Evolutionary conservation across 306 rosid species (phyloP).

Genomic region (Boehmeria nivea): DNA sequence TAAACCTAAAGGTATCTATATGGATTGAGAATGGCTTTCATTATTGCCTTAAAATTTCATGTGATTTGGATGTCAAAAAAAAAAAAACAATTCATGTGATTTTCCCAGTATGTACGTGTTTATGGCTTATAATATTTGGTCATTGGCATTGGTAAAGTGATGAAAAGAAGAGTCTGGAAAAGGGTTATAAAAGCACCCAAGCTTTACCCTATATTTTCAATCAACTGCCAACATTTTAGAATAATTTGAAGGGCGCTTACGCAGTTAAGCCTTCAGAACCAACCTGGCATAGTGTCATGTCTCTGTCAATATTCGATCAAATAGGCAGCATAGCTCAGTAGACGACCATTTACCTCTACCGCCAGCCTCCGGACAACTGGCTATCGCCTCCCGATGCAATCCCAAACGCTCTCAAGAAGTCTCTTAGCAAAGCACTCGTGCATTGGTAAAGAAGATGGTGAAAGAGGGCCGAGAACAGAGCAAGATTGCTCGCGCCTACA

Average conservation of each 20-base stretch:
- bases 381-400: constrained; percentile 2
- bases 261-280: background rate
- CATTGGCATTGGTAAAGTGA: too few species aligned
- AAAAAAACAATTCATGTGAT: too few species aligned
- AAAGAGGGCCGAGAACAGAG: background rate
- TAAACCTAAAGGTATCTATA: too few species aligned
- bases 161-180: too few species aligned
- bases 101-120: too few species aligned
- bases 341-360: constrained; percentile 34
- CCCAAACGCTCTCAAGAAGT: constrained; percentile 26
- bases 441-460: constrained; percentile 17
- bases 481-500: background rate
- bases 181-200: too few species aligned
- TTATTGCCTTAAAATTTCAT: too few species aligned
- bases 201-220: too few species aligned
- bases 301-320: constrained; percentile 9
- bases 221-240: too few species aligned
- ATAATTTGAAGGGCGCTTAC: background rate
- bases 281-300: background rate
- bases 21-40: too few species aligned
- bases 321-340: background rate
- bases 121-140: too few species aligned
- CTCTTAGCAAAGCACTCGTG: constrained; percentile 38
- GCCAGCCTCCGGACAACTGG: constrained; percentile 1
- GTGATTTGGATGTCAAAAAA: too few species aligned